A percentile compares a stretch with the other conserved stretches of the same genome.
Conservation (phyloP, 2,329 filamentous ascomycete species). For the Aspergillus sp. region DNA sequence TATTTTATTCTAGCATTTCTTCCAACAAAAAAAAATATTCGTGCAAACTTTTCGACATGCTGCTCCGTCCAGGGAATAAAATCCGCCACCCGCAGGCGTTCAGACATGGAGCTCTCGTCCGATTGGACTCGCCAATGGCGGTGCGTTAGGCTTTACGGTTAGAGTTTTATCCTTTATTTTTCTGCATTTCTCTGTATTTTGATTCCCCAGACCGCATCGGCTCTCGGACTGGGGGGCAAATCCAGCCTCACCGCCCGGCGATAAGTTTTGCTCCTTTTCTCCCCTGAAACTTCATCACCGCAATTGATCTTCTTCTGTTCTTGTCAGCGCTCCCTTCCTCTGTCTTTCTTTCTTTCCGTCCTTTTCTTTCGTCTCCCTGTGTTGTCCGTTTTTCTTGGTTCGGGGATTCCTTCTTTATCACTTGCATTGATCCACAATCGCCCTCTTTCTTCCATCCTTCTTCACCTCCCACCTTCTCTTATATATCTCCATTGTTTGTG, state of each 20-base stretch:
- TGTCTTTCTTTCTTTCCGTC: slow-evolving; percentile 10
- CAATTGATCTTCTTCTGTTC: slow-evolving; percentile 13
- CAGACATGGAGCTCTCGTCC: no score
- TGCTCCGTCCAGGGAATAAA: no score
- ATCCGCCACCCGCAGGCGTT: no score
- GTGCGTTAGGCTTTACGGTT: no score
- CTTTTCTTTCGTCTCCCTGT: slow-evolving; percentile 14
- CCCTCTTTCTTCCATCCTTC: slow-evolving; percentile 7
- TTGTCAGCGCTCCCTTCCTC: slow-evolving; percentile 15
- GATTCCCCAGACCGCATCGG: no score
- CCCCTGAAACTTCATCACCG: slow-evolving; percentile 5
- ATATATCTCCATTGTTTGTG: slow-evolving; percentile 2
- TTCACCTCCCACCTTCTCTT: slow-evolving; percentile 1
- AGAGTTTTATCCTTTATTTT: no score
- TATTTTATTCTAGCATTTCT: no score
- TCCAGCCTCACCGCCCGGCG: slow-evolving; percentile 5
- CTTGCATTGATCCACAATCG: slow-evolving; percentile 11
- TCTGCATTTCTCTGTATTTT: no score
- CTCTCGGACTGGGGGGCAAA: neutral
- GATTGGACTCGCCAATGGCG: no score
- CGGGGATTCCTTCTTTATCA: slow-evolving; percentile 9
- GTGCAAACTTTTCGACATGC: no score
- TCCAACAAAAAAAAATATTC: no score
- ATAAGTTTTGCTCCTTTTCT: slow-evolving; percentile 17
- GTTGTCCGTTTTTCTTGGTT: slow-evolving; percentile 13